These are phyloP conservation scores for Kwoniella mangroviensis DNA, from an alignment of 768 basidiomycete species.

Conservation along the genomic window DNA sequence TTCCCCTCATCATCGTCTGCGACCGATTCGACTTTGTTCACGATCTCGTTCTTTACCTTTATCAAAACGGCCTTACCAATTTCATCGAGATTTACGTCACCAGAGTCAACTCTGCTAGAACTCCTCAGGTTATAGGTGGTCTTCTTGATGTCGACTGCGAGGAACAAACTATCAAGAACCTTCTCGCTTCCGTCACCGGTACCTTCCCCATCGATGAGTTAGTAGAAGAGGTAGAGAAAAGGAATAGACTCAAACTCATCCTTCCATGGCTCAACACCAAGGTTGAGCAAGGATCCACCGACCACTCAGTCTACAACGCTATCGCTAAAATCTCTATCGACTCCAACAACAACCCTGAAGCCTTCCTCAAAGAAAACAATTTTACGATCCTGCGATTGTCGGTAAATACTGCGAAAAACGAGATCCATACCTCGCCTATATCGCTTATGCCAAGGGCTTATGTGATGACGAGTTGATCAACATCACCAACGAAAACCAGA, in stretches of 20 bases:
- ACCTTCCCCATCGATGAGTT: slow-evolving; percentile 98
- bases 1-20: slow-evolving; percentile 99
- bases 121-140: slow-evolving; percentile 95
- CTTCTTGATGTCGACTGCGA: slow-evolving; percentile 98
- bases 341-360: slow-evolving; percentile 96
- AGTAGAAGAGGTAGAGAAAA: slow-evolving; percentile 93
- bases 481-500: slow-evolving; percentile 98
- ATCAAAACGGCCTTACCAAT: slow-evolving; percentile 93
- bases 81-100: slow-evolving; percentile 99
- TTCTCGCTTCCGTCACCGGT: slow-evolving; percentile 92
- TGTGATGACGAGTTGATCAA: slow-evolving; percentile 96
- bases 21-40: slow-evolving; percentile 99
- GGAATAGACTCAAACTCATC: slow-evolving; percentile 94
- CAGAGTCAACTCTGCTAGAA: slow-evolving; percentile 93
- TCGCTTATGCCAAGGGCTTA: slow-evolving; percentile 98
- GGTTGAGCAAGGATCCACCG: slow-evolving; percentile 91
- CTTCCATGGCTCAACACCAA: slow-evolving; percentile 95
- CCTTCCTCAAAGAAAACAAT: slow-evolving; percentile 98
- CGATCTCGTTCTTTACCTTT: slow-evolving; percentile 96
- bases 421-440: slow-evolving; percentile 97
- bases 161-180: slow-evolving; percentile 88
- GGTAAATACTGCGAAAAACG: slow-evolving; percentile 99
- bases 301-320: slow-evolving; percentile 92
- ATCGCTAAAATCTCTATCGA: slow-evolving; percentile 98
- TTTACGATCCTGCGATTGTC: slow-evolving; percentile 95